Base-by-base conservation (phyloP, 2,329 filamentous ascomycete genomes). In the Celoporthe dispersa region DNA sequence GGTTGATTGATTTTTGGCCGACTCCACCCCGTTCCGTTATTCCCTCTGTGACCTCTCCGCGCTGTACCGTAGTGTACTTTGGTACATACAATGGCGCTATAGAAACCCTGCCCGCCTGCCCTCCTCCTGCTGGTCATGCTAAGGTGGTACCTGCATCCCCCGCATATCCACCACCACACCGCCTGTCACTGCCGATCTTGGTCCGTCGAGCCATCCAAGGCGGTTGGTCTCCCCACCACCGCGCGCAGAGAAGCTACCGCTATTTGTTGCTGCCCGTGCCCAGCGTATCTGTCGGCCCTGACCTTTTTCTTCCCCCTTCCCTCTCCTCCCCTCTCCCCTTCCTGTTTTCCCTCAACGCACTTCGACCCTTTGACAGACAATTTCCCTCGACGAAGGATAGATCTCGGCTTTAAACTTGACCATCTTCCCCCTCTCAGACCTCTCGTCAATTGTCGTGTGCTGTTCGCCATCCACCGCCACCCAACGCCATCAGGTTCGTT, bases 251-350 rank as follows among this genome's bases (percentile, higher is more conserved):
- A 66, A 22, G 64, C 64, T 57, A 51, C 64, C 64, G 63, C 66
- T 72, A 71, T 72, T 72, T 72, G 71, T 72, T 72, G 63, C 33
- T 66, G 55, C 69, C 66, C 60, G 37, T 66, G 63, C 69, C 71
- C 70, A 35, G 65, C 66, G 25, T 44, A 12, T 55, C 57, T 44
- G 48, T 64, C 55, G 37, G 44, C 31, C 35, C 44, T 31, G 70
- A 25, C 31, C 59, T 60, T 65, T 57, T 51, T 53, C 31, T n/a
- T 63, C 37, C 31, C 33, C 28, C 41, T 64, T 64, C 9, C 37
- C 11, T 11, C 12, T 11, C 9, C 9, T 11, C 12, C 37, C 9
- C 9, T 51, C 63, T 57, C 62, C 60, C 35, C 66, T 28, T 57
- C 44, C 35, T 37, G 33, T 16, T 25, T 28, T 16, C 60, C 67